Conservation (phyloP, 768 basidiomycete genomes). For the Naganishia vaughanmartiniae region DNA sequence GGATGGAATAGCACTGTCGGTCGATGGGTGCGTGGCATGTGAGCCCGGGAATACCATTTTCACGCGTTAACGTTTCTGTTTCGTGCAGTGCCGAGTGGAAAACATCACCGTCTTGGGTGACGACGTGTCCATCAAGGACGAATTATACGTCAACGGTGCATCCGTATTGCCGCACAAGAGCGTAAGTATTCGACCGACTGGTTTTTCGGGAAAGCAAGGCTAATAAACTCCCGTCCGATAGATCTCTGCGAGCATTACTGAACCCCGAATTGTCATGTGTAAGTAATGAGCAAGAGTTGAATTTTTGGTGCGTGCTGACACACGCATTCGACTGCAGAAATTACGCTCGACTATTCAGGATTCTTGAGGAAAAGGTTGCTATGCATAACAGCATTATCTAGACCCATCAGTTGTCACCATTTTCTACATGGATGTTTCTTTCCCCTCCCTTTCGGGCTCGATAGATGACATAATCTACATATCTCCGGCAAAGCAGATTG, state of each 20-base stretch:
- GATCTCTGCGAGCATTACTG: conserved; percentile 52
- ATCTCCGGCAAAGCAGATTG: neutral
- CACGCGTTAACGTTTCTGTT: conserved; percentile 23
- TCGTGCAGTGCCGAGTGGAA: conserved; percentile 45
- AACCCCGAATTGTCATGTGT: conserved; percentile 52
- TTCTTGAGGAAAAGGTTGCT: conserved; percentile 19
- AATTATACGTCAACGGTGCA: conserved; percentile 55
- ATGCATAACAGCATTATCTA: conserved; percentile 19
- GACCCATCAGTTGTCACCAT: conserved; percentile 22
- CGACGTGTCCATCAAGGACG: conserved; percentile 57
- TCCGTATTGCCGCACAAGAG: conserved; percentile 54
- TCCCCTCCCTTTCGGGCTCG: neutral
- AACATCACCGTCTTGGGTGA: conserved; percentile 56
- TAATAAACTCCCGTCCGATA: conserved; percentile 7
- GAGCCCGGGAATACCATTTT: neutral
- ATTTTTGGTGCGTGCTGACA: neutral
- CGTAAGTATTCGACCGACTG: conserved; percentile 36
- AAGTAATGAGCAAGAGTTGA: neutral
- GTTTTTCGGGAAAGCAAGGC: no score
- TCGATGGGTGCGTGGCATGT: conserved; percentile 46
- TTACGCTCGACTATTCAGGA: neutral
- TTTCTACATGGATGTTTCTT: conserved; percentile 18
- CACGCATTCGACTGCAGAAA: neutral
- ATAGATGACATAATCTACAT: conserved; percentile 4
- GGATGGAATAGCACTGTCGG: conserved; percentile 55